Conservation (phyloP, 2,329 filamentous ascomycete species). For the Cladosporium sp. region DNA sequence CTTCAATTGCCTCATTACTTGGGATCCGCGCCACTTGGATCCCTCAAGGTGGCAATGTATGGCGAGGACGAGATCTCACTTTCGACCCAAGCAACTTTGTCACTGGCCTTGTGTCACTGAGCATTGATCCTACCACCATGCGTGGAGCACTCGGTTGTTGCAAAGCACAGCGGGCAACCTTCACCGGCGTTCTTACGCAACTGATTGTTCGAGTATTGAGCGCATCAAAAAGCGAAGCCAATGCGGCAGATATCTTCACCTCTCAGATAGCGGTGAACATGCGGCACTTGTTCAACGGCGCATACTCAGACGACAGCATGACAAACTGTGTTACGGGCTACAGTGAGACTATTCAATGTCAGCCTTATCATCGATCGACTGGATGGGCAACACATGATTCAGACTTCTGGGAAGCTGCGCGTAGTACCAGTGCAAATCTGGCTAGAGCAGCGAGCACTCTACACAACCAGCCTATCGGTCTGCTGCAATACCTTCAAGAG, state of each 20-base stretch:
- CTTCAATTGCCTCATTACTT: background rate
- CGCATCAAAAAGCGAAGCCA: slow-evolving; percentile 22
- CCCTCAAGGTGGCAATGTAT: background rate
- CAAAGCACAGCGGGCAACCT: slow-evolving; percentile 34
- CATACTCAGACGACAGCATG: slow-evolving; percentile 34
- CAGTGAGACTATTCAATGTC: slow-evolving; percentile 14
- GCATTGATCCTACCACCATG: slow-evolving; percentile 29
- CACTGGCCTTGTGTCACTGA: slow-evolving; percentile 32
- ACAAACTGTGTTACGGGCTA: slow-evolving; percentile 31
- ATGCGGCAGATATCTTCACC: slow-evolving; percentile 31
- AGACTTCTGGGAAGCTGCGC: slow-evolving; percentile 33
- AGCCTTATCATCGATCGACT: slow-evolving; percentile 8
- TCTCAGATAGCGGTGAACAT: slow-evolving; percentile 41
- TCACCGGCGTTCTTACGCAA: slow-evolving; percentile 41
- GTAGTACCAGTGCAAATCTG: slow-evolving; percentile 31
- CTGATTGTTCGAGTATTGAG: slow-evolving; percentile 38
- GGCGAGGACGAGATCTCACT: slow-evolving; percentile 4
- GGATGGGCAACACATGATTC: background rate
- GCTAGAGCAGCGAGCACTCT: slow-evolving; percentile 30
- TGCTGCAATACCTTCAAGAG: slow-evolving; percentile 40
- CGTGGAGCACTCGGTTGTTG: slow-evolving; percentile 28
- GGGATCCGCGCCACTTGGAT: background rate
- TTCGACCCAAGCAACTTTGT: slow-evolving; percentile 2
- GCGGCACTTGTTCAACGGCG: slow-evolving; percentile 25
- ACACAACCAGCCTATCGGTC: slow-evolving; percentile 39